Evolutionary conservation across 176 grass and related monocot species (phyloP).

Genomic region (Musa itinerans): DNA sequence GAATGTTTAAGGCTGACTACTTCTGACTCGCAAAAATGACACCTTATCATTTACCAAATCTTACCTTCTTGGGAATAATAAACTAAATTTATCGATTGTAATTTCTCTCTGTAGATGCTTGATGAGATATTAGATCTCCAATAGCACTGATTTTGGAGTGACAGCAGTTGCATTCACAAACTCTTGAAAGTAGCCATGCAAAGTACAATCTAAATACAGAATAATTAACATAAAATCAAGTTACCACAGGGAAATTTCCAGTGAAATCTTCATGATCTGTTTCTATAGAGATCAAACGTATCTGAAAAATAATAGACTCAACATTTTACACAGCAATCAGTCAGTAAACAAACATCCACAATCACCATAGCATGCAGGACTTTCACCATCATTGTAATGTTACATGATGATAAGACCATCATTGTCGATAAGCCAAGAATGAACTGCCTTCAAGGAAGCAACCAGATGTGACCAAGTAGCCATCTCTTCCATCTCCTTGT

Average conservation of each 20-base stretch:
- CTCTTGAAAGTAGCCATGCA: no score
- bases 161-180: no score
- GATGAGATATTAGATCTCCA: no score
- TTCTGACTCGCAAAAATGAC: no score
- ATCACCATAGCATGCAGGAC: neutral
- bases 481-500: constrained; percentile 1
- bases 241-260: neutral
- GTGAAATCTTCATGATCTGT: neutral
- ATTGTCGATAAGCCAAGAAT: constrained; percentile 44
- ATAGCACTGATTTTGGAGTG: no score
- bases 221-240: neutral
- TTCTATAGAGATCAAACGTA: neutral
- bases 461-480: neutral
- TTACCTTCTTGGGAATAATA: no score
- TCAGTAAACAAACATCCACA: neutral
- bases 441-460: constrained; percentile 34
- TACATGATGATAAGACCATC: neutral
- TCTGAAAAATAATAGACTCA: neutral
- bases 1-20: no score
- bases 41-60: no score
- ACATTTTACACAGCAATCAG: neutral
- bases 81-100: no score
- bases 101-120: no score
- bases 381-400: neutral
- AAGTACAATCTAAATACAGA: no score